Percentiles rank a stretch among this genome's conserved stretches.
Conservation (phyloP, 1,284 basidiomycete genomes). For the Xerocomus amazonicus region DNA sequence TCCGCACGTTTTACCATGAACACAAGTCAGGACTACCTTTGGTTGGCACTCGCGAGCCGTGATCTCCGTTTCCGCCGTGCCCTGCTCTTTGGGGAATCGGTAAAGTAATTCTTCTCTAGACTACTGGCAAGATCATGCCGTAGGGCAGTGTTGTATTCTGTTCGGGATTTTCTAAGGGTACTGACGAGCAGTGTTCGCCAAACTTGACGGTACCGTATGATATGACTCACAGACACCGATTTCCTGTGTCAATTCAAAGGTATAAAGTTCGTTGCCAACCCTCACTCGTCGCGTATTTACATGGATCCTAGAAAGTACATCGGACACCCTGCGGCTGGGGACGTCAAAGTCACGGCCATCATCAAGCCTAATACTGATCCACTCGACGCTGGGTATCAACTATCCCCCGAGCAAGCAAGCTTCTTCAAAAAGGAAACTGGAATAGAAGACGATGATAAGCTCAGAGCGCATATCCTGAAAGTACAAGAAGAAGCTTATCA, state of each 20-base stretch:
- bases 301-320: slow-evolving; percentile 9
- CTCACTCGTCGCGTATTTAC: not conserved
- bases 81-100: no score
- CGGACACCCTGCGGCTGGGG: slow-evolving; percentile 2
- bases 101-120: no score
- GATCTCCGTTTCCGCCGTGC: no score
- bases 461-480: slow-evolving; percentile 19
- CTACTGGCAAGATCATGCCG: no score
- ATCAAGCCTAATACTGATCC: not conserved
- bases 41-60: no score
- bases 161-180: no score
- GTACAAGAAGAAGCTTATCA: slow-evolving; percentile 19
- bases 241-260: not conserved
- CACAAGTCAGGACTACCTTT: no score
- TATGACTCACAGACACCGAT: not conserved
- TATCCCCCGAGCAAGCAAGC: slow-evolving; percentile 17
- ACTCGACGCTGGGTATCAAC: slow-evolving; percentile 5
- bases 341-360: not conserved
- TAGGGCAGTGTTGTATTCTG: no score
- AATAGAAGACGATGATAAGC: slow-evolving; percentile 17
- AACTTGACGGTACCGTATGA: no score
- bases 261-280: not conserved
- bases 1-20: no score
- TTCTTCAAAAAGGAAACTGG: slow-evolving; percentile 27
- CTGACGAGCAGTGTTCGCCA: no score